phyloP scores from a whole-genome alignment of 1,284 basidiomycete species.

The Trametes polyzona region DNA sequence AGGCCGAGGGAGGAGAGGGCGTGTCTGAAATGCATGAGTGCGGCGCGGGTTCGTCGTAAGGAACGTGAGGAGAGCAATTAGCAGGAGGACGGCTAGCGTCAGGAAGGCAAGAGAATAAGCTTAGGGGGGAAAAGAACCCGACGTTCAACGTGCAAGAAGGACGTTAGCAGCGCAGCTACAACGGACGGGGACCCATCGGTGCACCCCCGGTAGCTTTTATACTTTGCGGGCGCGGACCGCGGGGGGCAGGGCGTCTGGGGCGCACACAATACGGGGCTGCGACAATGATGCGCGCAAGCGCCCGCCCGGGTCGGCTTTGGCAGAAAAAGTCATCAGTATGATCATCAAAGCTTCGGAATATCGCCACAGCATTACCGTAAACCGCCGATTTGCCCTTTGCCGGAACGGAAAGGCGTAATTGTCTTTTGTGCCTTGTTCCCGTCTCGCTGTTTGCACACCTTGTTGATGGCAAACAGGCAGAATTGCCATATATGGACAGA shows the following conservation, averaged over 20 bases:
- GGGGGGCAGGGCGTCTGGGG: slow-evolving; percentile 1
- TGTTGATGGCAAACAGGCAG: slow-evolving; percentile 6
- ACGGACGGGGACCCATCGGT: slow-evolving; percentile 8
- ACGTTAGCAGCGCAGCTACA: slow-evolving; percentile 21
- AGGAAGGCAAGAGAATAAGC: slow-evolving; percentile 20
- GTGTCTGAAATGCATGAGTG: slow-evolving; percentile 21
- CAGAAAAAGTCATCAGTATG: neutral
- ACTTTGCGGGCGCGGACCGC: neutral
- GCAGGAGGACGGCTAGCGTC: slow-evolving; percentile 23
- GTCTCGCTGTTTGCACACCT: slow-evolving; percentile 8
- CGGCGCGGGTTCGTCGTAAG: slow-evolving; percentile 15
- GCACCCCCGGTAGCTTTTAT: slow-evolving; percentile 9
- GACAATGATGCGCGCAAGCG: slow-evolving; percentile 10
- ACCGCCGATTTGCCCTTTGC: neutral
- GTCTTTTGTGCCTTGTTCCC: slow-evolving; percentile 4
- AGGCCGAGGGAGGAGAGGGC: slow-evolving; percentile 17
- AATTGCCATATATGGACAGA: slow-evolving; percentile 2
- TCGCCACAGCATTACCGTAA: slow-evolving; percentile 9
- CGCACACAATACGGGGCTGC: slow-evolving; percentile 17
- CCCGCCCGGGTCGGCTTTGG: neutral
- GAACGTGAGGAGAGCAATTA: slow-evolving; percentile 12
- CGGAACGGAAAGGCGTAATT: slow-evolving; percentile 6
- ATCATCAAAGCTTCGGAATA: neutral
- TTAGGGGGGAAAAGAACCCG: slow-evolving; percentile 14
- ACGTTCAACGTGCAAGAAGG: slow-evolving; percentile 12